These are phyloP conservation scores for Lichtheimia ramosa DNA, from an alignment of 371 early-diverging fungal genomes.

Conservation along the genomic window DNA sequence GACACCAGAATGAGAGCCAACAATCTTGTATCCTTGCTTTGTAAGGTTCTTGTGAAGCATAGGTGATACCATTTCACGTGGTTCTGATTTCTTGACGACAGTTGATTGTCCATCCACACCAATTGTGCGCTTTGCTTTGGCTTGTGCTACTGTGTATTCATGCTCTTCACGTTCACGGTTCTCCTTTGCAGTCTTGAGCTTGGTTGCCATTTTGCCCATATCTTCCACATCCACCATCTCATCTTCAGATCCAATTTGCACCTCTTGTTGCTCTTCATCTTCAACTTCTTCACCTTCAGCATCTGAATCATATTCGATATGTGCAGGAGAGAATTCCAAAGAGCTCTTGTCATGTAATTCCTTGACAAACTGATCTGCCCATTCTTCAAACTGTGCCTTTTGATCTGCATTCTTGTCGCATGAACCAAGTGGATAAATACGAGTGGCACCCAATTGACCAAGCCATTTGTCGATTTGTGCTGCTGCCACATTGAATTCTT, in stretches of 20 bases:
- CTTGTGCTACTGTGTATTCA: conserved; percentile 47
- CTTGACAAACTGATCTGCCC: conserved; percentile 49
- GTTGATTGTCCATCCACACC: conserved; percentile 10
- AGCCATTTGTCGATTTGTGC: conserved; percentile 67
- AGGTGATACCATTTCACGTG: conserved; percentile 79
- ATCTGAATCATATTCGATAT: conserved; percentile 58
- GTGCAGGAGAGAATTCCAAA: conserved; percentile 41
- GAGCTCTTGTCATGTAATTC: conserved; percentile 48
- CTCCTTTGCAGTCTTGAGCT: conserved; percentile 57
- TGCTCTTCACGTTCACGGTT: conserved; percentile 61
- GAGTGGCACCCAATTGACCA: conserved; percentile 65
- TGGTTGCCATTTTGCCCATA: conserved; percentile 66
- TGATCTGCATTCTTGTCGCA: conserved; percentile 71
- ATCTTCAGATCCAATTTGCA: conserved; percentile 41
- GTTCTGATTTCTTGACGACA: conserved; percentile 33
- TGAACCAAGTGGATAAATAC: conserved; percentile 65
- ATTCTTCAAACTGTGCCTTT: conserved; percentile 55
- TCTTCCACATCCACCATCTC: conserved; percentile 80
- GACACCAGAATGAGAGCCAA: conserved; percentile 79
- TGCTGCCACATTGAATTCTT: conserved; percentile 64
- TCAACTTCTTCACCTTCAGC: conserved; percentile 48
- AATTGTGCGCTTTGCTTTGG: conserved; percentile 48
- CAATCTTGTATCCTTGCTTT: conserved; percentile 81
- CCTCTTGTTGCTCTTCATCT: conserved; percentile 36
- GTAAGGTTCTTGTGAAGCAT: conserved; percentile 71